phyloP scores from a whole-genome alignment of 148 eudicot species.

The Vaccinium vitisidaea region DNA sequence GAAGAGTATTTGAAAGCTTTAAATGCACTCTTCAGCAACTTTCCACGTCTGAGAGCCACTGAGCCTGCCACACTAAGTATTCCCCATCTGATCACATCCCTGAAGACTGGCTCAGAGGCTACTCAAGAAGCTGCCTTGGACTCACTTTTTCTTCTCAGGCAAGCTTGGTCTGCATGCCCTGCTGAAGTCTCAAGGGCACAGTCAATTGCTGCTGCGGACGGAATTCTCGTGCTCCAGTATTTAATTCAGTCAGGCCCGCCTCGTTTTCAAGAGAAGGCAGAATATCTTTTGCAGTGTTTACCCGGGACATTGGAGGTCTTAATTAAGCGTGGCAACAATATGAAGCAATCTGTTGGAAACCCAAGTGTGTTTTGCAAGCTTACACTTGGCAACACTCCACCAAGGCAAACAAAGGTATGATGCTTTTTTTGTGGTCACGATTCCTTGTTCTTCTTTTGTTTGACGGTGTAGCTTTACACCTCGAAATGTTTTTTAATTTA shows the following conservation, averaged over 20 bases:
- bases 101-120: conserved; percentile 91
- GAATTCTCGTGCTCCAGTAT: conserved; percentile 86
- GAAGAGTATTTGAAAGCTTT: conserved; percentile 93
- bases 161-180: conserved; percentile 99
- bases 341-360: conserved; percentile 95
- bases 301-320: conserved; percentile 88
- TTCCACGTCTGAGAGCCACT: conserved; percentile 94
- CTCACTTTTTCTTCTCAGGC: conserved; percentile 84
- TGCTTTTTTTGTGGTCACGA: background rate
- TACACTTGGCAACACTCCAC: conserved; percentile 81
- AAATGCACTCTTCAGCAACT: conserved; percentile 86
- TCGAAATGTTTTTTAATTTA: background rate
- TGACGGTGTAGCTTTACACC: background rate
- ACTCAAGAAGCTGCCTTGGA: conserved; percentile 98
- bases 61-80: conserved; percentile 99
- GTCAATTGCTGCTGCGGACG: conserved; percentile 96
- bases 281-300: conserved; percentile 86
- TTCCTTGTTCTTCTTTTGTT: background rate
- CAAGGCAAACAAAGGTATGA: conserved; percentile 81
- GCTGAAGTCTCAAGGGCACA: conserved; percentile 97
- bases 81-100: conserved; percentile 95
- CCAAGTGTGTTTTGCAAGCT: conserved; percentile 93
- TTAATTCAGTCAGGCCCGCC: conserved; percentile 97
- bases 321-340: conserved; percentile 92
- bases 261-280: conserved; percentile 96